These are phyloP conservation scores for Arabidopsis thaliana DNA, from an alignment of 345 rosid genomes.

Conservation along the genomic window DNA sequence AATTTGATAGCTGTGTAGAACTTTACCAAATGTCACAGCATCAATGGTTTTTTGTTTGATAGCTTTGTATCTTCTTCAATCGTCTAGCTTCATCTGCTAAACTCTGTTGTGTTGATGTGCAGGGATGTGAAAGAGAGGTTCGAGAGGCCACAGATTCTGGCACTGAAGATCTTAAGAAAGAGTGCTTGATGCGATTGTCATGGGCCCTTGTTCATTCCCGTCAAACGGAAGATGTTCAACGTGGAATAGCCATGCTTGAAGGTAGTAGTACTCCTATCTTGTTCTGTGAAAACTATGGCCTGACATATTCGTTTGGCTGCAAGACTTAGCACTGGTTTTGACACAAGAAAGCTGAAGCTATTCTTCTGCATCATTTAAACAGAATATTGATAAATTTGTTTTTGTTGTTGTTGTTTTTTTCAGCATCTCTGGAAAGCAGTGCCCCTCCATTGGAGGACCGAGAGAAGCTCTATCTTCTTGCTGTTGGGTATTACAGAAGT, in stretches of 20 bases:
- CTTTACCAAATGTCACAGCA: background rate
- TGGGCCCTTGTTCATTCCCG: conserved; percentile 93
- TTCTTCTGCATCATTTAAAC: conserved; percentile 11
- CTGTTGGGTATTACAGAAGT: conserved; percentile 77
- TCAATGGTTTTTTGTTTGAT: background rate
- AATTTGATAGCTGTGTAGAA: background rate
- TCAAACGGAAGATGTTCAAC: conserved; percentile 74
- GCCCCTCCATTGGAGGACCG: conserved; percentile 58
- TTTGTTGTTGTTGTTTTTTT: conserved; percentile 37
- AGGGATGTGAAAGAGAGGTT: conserved; percentile 94
- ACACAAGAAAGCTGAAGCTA: background rate
- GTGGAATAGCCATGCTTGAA: conserved; percentile 88
- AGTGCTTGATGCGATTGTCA: conserved; percentile 76
- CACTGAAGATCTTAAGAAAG: conserved; percentile 59
- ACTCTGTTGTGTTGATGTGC: conserved; percentile 1
- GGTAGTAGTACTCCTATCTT: conserved; percentile 38
- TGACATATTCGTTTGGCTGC: background rate
- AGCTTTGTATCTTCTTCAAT: background rate
- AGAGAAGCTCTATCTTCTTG: conserved; percentile 88
- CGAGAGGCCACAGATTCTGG: conserved; percentile 59
- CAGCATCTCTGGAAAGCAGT: conserved; percentile 68
- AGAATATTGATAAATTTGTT: conserved; percentile 1
- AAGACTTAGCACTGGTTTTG: background rate
- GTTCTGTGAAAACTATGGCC: background rate
- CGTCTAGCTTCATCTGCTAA: conserved; percentile 2